These are phyloP conservation scores for Fusarium avenaceum DNA, from an alignment of 2,329 filamentous ascomycete species.

Conservation along the genomic window DNA sequence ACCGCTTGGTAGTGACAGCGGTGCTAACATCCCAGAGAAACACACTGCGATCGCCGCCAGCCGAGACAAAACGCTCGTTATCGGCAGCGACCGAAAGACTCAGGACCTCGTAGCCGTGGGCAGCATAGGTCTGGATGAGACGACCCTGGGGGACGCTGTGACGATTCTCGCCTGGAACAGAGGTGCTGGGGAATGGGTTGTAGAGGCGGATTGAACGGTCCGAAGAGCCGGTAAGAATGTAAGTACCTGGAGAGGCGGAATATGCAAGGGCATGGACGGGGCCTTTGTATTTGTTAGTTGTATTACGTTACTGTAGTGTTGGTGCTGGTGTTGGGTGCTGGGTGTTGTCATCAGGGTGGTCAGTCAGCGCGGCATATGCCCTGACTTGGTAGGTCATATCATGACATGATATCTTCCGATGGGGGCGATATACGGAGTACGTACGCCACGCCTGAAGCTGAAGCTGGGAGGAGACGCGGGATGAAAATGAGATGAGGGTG, in stretches of 20 bases:
- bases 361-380: conserved; percentile 35
- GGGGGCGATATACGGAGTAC: background rate
- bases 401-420: background rate
- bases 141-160: conserved; percentile 61
- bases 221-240: conserved; percentile 86
- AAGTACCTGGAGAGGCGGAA: conserved; percentile 78
- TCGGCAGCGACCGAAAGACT: conserved; percentile 79
- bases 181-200: conserved; percentile 74
- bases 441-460: conserved; percentile 38
- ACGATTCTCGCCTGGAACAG: conserved; percentile 48
- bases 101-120: conserved; percentile 93
- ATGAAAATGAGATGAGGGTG: background rate
- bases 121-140: conserved; percentile 88
- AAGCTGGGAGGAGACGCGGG: background rate
- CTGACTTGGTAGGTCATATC: conserved; percentile 9
- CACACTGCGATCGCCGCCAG: conserved; percentile 89
- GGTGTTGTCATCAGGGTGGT: conserved; percentile 7
- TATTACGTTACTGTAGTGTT: background rate
- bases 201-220: conserved; percentile 90
- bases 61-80: conserved; percentile 88
- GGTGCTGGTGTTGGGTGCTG: background rate
- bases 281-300: conserved; percentile 59
- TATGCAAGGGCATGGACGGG: conserved; percentile 80
- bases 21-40: conserved; percentile 95
- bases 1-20: conserved; percentile 81